Conservation (phyloP, 768 basidiomycete species). For the Daedalea quercina region DNA sequence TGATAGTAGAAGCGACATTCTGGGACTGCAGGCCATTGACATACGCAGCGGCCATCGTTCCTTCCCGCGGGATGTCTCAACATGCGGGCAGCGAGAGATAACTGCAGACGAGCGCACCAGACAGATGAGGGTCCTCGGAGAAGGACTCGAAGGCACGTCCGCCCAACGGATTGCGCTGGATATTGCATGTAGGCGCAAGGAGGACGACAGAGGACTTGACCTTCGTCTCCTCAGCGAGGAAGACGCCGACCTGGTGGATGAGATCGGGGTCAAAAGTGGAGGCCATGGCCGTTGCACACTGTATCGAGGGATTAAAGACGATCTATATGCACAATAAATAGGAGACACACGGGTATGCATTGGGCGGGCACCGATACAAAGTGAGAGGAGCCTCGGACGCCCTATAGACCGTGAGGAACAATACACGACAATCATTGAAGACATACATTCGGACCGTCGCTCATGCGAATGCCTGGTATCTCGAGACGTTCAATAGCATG, state of each 20-base stretch:
- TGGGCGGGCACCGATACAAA: slow-evolving; percentile 60
- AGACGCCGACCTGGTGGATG: slow-evolving; percentile 44
- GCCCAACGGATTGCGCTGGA: slow-evolving; percentile 57
- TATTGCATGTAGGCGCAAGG: slow-evolving; percentile 72
- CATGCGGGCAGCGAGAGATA: neutral
- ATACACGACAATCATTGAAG: no score
- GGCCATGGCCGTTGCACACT: slow-evolving; percentile 67
- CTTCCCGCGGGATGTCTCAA: slow-evolving; percentile 21
- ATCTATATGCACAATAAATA: neutral
- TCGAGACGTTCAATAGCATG: slow-evolving; percentile 45
- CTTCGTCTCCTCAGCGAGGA: slow-evolving; percentile 62
- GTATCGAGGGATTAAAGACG: slow-evolving; percentile 1
- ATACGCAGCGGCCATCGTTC: slow-evolving; percentile 56
- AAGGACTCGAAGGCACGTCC: slow-evolving; percentile 66
- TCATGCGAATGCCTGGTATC: slow-evolving; percentile 67
- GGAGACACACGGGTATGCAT: slow-evolving; percentile 49
- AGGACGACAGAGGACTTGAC: slow-evolving; percentile 56
- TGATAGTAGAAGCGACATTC: slow-evolving; percentile 65
- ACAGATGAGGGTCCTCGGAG: slow-evolving; percentile 64
- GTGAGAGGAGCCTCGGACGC: slow-evolving; percentile 61
- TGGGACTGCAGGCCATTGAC: slow-evolving; percentile 61
- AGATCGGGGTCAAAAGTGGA: slow-evolving; percentile 64
- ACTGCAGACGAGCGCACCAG: slow-evolving; percentile 30
- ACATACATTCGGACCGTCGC: slow-evolving; percentile 61
- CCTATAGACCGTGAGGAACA: slow-evolving; percentile 34